Evolutionary conservation across 2,329 filamentous ascomycete species (phyloP).

Genomic region (Pyrenophora teres): DNA sequence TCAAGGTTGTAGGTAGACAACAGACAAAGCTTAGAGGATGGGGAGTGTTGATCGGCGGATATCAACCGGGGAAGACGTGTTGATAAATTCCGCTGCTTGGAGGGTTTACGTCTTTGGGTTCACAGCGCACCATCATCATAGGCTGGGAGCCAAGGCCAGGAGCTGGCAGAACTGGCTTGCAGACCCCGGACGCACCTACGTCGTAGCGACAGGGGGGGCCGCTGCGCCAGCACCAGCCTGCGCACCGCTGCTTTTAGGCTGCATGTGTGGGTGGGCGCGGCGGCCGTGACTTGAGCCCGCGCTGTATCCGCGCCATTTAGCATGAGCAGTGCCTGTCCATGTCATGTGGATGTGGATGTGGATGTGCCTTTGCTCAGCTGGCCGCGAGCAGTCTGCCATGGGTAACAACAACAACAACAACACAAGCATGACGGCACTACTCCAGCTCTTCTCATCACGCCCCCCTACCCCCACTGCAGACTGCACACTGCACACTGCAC

Average conservation of each 20-base stretch:
- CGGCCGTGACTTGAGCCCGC: constrained; percentile 17
- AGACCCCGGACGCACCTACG: constrained; percentile 36
- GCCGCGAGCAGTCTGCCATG: too few relatives aligned
- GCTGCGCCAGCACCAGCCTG: constrained; percentile 26
- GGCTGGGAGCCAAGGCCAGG: constrained; percentile 43
- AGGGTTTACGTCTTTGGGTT: constrained; percentile 39
- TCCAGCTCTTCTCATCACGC: too few relatives aligned
- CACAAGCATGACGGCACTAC: too few relatives aligned
- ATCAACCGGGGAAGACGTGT: constrained; percentile 36
- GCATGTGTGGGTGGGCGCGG: constrained; percentile 28
- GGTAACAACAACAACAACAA: too few relatives aligned
- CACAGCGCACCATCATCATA: constrained; percentile 46
- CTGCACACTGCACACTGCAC: too few relatives aligned
- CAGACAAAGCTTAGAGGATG: constrained; percentile 30
- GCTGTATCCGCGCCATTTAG: constrained; percentile 21
- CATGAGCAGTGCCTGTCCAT: not conserved
- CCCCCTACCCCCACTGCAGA: too few relatives aligned
- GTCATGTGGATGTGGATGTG: too few relatives aligned
- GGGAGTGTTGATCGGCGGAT: constrained; percentile 42
- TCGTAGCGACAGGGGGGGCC: constrained; percentile 21
- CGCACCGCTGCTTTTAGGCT: constrained; percentile 38
- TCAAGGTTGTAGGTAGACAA: constrained; percentile 32
- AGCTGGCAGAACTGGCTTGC: constrained; percentile 36
- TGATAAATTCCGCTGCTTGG: constrained; percentile 43
- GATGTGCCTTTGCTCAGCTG: too few relatives aligned